Percentiles rank a stretch among this genome's conserved stretches.
Evolutionary conservation across 352 stramenopile genomes (phyloP).

Genomic region (Globisporangium paddicum): DNA sequence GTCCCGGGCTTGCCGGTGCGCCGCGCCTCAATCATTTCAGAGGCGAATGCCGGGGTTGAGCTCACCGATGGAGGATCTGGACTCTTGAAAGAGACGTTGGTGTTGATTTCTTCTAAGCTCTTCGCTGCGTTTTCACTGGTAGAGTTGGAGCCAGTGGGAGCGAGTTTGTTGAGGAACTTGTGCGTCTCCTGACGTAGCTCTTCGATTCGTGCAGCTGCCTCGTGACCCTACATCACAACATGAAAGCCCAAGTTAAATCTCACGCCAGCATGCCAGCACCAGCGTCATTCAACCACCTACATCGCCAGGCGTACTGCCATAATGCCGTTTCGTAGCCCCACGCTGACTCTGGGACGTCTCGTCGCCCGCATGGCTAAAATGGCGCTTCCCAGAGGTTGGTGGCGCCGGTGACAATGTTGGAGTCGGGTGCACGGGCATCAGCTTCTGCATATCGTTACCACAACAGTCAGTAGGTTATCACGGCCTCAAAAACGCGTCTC

Average conservation of each 20-base stretch:
- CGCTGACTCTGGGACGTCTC: neutral
- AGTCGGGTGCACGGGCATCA: neutral
- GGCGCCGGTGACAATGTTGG: neutral
- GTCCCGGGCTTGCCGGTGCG: neutral
- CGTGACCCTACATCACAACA: neutral
- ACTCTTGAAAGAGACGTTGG: neutral
- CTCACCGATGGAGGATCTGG: neutral
- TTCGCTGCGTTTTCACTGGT: neutral
- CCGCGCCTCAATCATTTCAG: neutral
- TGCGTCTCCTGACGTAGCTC: constrained; percentile 8
- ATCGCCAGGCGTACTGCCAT: neutral
- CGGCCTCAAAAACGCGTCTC: no score
- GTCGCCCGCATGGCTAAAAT: neutral
- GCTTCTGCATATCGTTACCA: no score
- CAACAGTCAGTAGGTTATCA: no score
- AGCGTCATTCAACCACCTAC: neutral
- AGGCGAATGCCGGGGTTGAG: neutral
- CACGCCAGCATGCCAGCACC: no score
- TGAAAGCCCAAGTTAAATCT: no score
- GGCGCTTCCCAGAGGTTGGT: neutral
- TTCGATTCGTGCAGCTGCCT: neutral
- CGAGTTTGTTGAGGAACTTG: constrained; percentile 3
- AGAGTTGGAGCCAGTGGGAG: neutral
- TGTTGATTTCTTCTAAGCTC: neutral
- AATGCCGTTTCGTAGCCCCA: neutral